Evolutionary conservation across 2,329 filamentous ascomycete genomes (phyloP).

Genomic region (Drechslerella stenobrocha): DNA sequence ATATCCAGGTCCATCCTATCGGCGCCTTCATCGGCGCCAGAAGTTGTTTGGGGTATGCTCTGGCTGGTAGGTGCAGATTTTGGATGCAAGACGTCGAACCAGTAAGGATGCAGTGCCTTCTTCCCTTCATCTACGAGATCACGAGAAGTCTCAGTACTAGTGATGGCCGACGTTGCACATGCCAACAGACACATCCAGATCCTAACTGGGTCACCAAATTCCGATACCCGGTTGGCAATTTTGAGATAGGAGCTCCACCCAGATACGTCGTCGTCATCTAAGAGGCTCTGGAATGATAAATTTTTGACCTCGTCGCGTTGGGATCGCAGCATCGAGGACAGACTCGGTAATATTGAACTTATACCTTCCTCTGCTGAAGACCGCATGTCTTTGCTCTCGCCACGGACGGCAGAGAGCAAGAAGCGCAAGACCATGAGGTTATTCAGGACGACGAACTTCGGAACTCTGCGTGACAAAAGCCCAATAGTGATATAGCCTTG

Average conservation of each 20-base stretch:
- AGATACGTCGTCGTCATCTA: conserved; percentile 57
- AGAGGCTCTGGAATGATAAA: conserved; percentile 69
- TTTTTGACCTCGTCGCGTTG: conserved; percentile 56
- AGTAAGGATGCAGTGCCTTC: conserved; percentile 71
- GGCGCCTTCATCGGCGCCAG: conserved; percentile 33
- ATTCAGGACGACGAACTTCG: conserved; percentile 32
- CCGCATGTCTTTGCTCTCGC: conserved; percentile 38
- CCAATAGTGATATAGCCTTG: conserved; percentile 45
- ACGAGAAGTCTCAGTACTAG: conserved; percentile 69
- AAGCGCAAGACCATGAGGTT: conserved; percentile 36
- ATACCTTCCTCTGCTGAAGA: conserved; percentile 56
- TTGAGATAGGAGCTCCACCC: conserved; percentile 70
- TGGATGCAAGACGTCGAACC: conserved; percentile 67
- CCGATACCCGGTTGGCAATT: conserved; percentile 85
- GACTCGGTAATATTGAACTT: conserved; percentile 66
- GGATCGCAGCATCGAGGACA: conserved; percentile 63
- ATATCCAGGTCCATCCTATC: conserved; percentile 50
- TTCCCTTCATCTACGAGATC: conserved; percentile 88
- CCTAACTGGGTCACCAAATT: conserved; percentile 74
- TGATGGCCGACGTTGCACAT: conserved; percentile 57
- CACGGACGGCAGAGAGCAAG: conserved; percentile 35
- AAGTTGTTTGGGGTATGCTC: conserved; percentile 33
- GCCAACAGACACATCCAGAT: conserved; percentile 89
- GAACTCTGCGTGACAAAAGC: conserved; percentile 37
- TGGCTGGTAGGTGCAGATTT: conserved; percentile 9